Evolutionary conservation across 371 early-diverging fungal species (phyloP).

Genomic region (Mucor lusitanicus): DNA sequence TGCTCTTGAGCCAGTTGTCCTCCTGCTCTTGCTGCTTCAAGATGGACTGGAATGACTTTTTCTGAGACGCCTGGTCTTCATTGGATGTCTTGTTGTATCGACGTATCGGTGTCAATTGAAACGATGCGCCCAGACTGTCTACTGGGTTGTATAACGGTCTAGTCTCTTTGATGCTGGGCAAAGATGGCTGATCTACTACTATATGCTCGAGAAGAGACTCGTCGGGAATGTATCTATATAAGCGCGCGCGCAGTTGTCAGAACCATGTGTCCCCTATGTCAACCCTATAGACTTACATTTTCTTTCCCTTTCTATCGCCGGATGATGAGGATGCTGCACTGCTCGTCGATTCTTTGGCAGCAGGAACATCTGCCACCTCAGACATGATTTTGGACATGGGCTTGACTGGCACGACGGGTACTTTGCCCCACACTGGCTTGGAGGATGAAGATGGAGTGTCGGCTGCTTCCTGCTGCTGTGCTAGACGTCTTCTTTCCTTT

Average conservation of each 20-base stretch:
- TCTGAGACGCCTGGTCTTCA: background rate
- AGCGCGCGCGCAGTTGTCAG: too few relatives aligned
- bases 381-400: conserved; percentile 5
- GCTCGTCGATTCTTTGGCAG: background rate
- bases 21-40: conserved; percentile 45
- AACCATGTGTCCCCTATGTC: too few relatives aligned
- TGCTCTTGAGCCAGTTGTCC: conserved; percentile 38
- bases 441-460: conserved; percentile 12
- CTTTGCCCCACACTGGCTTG: conserved; percentile 50
- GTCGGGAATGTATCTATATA: conserved; percentile 27
- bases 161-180: background rate
- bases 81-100: conserved; percentile 1
- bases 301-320: conserved; percentile 33
- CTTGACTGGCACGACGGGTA: background rate
- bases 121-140: conserved; percentile 27
- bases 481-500: conserved; percentile 42
- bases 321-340: background rate
- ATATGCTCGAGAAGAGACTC: conserved; percentile 17
- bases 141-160: conserved; percentile 23
- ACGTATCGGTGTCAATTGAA: conserved; percentile 31
- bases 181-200: background rate
- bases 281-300: conserved; percentile 49
- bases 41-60: conserved; percentile 42
- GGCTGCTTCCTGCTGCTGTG: conserved; percentile 33
- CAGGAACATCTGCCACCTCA: background rate